Base-by-base conservation (phyloP, 2,329 filamentous ascomycete genomes). In the Berkeleyomyces basicola region DNA sequence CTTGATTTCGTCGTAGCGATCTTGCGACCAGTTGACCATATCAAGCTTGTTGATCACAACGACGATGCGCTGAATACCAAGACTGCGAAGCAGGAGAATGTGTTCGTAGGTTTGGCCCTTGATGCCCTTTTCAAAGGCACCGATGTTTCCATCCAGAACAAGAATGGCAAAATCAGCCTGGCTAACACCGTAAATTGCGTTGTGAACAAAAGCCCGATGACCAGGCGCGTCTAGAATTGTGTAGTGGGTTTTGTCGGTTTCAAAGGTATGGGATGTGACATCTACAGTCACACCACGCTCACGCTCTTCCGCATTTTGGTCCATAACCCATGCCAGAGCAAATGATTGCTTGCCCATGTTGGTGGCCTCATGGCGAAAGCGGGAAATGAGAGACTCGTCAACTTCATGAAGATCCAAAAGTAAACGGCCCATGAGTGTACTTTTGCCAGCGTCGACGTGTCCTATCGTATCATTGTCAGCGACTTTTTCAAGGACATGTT, bases 1-100 rank as follows among this genome's bases (percentile, higher is more conserved):
- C 51, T 82, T 80, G 63, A 99, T 96, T 68, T 95, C 87, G 33
- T 89, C 81, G 68, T 95, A 99, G 1, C 90, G 82, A 3, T 84
- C 84, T 71, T 88, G 77, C 1, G 85, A 88, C 95, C 95, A 99
- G 4, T 78, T 76, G 5, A 92, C 84, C 14, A 85, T 86, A 71
- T 99, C 93, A 69, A 99, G 85, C 73, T 99, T 99, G 75, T 99
- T 99, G 65, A 99, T 83, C 1, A 89, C 91, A 37, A 99, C 87
- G 49, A 99, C 85, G 14, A 99, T 79, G 36, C 86, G 82, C 65
- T 92, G 87, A 1, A 99, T 86, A 0, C 93, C 93, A 76, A 97
- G 87, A 68, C 91, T 96, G 65, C 92, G 82, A 4, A 95, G 83
- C 0, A 99, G 80, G 14, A 97, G 75, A 4, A 93, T 90, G 71